Evolutionary conservation across 2,329 filamentous ascomycete genomes (phyloP).

Genomic region (Colletotrichum cuscutae): DNA sequence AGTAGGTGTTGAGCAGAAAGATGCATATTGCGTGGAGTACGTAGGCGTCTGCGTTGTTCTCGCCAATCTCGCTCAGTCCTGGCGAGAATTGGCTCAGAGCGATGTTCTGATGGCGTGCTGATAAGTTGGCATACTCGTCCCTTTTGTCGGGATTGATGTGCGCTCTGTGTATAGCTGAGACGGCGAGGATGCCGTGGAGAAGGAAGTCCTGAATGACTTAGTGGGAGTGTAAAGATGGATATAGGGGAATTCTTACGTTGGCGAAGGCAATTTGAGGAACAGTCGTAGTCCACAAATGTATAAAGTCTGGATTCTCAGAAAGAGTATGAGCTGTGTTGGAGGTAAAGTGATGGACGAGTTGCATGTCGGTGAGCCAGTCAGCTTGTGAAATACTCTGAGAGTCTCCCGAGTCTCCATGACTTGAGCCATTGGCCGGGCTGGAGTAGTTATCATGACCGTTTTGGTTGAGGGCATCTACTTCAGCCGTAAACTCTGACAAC

Average conservation of each 20-base stretch:
- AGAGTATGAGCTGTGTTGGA: constrained; percentile 22
- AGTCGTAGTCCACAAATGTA: constrained; percentile 27
- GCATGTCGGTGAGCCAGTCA: constrained; percentile 28
- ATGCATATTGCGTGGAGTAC: constrained; percentile 37
- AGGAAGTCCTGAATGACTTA: constrained; percentile 33
- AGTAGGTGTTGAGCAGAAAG: constrained; percentile 37
- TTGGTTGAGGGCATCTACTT: constrained; percentile 20
- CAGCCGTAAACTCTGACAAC: constrained; percentile 19
- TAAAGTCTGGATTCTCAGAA: constrained; percentile 27
- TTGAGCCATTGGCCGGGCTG: not conserved
- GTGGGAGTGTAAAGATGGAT: not conserved
- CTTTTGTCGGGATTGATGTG: constrained; percentile 31
- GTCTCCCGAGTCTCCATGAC: not conserved
- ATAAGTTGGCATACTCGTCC: constrained; percentile 32
- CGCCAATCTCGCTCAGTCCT: constrained; percentile 32
- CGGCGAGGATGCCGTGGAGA: constrained; percentile 37
- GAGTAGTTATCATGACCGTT: not conserved
- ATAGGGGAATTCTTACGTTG: not conserved
- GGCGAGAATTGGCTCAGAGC: constrained; percentile 34
- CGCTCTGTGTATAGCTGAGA: constrained; percentile 35
- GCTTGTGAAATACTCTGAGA: not conserved
- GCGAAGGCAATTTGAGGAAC: constrained; percentile 26
- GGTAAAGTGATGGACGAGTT: constrained; percentile 27
- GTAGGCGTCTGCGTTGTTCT: constrained; percentile 36
- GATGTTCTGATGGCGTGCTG: constrained; percentile 35